phyloP scores from a whole-genome alignment of 2,329 filamentous ascomycete species.

The Periconia digitata region DNA sequence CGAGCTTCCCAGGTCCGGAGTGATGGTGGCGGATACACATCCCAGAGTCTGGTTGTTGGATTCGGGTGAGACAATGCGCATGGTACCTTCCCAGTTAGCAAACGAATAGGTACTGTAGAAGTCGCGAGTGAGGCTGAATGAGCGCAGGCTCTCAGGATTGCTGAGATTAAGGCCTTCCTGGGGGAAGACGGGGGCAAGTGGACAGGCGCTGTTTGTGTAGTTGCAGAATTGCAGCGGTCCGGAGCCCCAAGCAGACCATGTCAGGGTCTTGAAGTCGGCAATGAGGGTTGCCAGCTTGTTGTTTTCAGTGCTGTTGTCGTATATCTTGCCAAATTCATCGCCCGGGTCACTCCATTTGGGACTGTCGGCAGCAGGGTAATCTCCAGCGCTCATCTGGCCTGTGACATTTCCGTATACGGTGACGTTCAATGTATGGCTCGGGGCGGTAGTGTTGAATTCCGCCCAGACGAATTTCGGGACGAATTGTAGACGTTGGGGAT shows the following conservation, averaged over 20 bases:
- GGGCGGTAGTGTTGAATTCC: conserved; percentile 64
- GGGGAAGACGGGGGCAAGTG: conserved; percentile 70
- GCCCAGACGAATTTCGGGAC: conserved; percentile 74
- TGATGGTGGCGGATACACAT: conserved; percentile 80
- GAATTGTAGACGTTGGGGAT: conserved; percentile 73
- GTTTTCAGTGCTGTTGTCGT: conserved; percentile 59
- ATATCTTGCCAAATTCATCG: conserved; percentile 74
- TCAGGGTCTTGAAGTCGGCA: conserved; percentile 71
- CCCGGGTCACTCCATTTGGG: conserved; percentile 62
- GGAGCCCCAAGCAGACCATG: conserved; percentile 68
- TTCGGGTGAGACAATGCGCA: conserved; percentile 78
- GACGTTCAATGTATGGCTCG: conserved; percentile 68
- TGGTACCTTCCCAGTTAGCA: conserved; percentile 72
- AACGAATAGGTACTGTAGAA: conserved; percentile 86
- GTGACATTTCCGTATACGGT: conserved; percentile 91
- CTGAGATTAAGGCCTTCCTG: conserved; percentile 50
- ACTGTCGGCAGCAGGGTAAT: conserved; percentile 62
- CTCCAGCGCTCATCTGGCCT: conserved; percentile 62
- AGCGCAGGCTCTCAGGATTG: conserved; percentile 61
- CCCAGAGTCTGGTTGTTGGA: conserved; percentile 63
- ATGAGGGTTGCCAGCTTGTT: conserved; percentile 73
- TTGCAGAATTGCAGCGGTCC: conserved; percentile 65
- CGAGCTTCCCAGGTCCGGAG: conserved; percentile 73
- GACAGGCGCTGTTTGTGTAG: conserved; percentile 65
- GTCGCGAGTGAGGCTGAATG: conserved; percentile 72